phyloP scores from a whole-genome alignment of 805 yeast species.

The Myxozyma udenii region DNA sequence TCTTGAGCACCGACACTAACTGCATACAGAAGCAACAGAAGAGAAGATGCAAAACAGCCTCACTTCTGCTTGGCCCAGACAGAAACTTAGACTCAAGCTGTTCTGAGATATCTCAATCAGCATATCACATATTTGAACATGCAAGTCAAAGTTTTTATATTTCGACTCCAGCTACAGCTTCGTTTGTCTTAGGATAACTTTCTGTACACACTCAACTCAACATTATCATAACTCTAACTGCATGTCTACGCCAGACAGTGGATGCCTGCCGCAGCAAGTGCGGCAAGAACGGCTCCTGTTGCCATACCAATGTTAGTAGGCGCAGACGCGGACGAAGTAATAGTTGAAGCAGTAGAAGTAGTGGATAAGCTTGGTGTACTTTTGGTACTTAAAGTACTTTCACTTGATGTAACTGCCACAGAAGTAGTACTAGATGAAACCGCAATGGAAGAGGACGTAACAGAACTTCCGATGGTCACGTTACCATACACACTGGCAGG shows the following conservation, averaged over 20 bases:
- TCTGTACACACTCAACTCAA: not conserved
- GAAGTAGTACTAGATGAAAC: constrained; percentile 5
- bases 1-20: not conserved
- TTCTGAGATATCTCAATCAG: not conserved
- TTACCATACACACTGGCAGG: constrained; percentile 20
- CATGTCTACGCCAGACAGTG: not conserved
- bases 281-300: not conserved
- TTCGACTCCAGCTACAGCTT: not conserved
- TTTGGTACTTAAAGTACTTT: constrained; percentile 1
- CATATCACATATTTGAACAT: not conserved
- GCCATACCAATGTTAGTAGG: not conserved
- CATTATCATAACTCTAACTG: not conserved
- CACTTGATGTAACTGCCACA: constrained; percentile 2
- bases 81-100: too few relatives aligned
- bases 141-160: not conserved
- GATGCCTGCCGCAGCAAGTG: not conserved
- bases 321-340: not conserved
- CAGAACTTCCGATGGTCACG: constrained; percentile 11
- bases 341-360: not conserved
- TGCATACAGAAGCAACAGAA: not conserved
- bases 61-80: too few relatives aligned
- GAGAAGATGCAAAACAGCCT: not conserved
- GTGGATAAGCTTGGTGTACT: constrained; percentile 2
- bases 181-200: not conserved
- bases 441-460: constrained; percentile 6